Evolutionary conservation across 2,329 filamentous ascomycete species (phyloP), one percentile per base, ranked within the genome.

Genomic region (Fusarium foetens): DNA sequence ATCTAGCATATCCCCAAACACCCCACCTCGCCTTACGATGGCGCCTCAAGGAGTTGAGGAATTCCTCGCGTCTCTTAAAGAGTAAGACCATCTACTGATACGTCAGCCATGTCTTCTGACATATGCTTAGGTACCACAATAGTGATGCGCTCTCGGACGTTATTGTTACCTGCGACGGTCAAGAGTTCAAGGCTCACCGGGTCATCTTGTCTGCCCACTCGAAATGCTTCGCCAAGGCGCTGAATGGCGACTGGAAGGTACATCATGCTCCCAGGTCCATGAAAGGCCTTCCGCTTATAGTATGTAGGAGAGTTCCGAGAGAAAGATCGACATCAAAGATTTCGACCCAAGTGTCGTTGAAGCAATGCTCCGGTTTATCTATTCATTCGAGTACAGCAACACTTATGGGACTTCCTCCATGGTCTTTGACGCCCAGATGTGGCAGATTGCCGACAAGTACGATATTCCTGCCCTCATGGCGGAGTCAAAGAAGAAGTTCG

Each of bases 241-340:
- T 70, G 2, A 35, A 21, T 12, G 67, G 65, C 9, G 9, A 39
- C 9, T 70, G 67, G 65, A 70, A 68, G 42, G 65, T 68, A n/a
- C 1, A 17, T 1, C 19, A 41, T n/a, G 6, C 21, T 14, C 21
- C 21, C 11, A 13, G 12, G 8, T 21, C 21, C 3, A 13, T 13
- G 2, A 13, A n/a, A 7, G 12, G 21, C 3, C 38, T 17, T 35
- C 16, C 16, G 10, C n/a, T 45, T 12, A 45, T 10, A 17, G 1
- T 8, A n/a, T 7, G 0, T 3, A 48, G 45, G 48, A 52, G 17
- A 21, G 48, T 4, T 35, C 31, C 12, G 48, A 52, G 23, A 3
- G 31, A 21, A 36, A 21, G 1, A 25, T 52, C 17, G 17, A 21
- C 3, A 36, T 52, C 12, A 25, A 52, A 1, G 48, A 52, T 16